Evolutionary conservation across 257 asterid species (phyloP).

Genomic region (Petrea volubilis): DNA sequence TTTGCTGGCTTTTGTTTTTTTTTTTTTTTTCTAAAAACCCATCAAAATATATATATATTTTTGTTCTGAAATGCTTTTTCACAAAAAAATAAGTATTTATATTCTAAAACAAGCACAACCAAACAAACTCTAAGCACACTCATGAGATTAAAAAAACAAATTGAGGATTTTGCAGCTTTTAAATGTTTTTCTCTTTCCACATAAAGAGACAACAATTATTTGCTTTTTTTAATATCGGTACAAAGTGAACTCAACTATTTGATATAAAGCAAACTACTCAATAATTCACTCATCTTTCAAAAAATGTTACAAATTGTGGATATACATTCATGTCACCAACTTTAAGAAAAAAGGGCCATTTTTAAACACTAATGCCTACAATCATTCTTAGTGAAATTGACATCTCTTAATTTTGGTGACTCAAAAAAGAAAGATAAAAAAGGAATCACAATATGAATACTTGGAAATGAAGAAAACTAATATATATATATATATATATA

Average conservation of each 20-base stretch:
- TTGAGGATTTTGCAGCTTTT: background rate
- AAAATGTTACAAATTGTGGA: slow-evolving; percentile 17
- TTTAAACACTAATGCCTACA: slow-evolving; percentile 25
- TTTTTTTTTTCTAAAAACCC: no score
- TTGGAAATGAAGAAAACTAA: slow-evolving; percentile 40
- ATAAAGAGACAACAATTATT: slow-evolving; percentile 14
- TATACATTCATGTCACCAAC: slow-evolving; percentile 24
- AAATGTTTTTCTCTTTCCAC: background rate
- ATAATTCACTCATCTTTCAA: slow-evolving; percentile 23
- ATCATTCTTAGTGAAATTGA: slow-evolving; percentile 23
- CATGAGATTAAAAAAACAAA: background rate
- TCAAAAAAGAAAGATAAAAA: background rate
- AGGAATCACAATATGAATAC: slow-evolving; percentile 20
- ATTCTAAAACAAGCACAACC: no score
- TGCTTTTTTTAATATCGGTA: slow-evolving; percentile 26
- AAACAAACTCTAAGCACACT: no score
- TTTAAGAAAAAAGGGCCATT: slow-evolving; percentile 5
- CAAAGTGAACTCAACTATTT: slow-evolving; percentile 25
- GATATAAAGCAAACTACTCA: slow-evolving; percentile 23
- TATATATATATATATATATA: no score
- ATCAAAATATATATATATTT: no score
- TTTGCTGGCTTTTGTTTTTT: no score
- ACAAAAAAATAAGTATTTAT: no score
- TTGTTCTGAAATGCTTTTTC: no score
- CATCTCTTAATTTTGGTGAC: slow-evolving; percentile 8